phyloP scores from a whole-genome alignment of 345 rosid genomes.

The Pelargonium nanum region DNA sequence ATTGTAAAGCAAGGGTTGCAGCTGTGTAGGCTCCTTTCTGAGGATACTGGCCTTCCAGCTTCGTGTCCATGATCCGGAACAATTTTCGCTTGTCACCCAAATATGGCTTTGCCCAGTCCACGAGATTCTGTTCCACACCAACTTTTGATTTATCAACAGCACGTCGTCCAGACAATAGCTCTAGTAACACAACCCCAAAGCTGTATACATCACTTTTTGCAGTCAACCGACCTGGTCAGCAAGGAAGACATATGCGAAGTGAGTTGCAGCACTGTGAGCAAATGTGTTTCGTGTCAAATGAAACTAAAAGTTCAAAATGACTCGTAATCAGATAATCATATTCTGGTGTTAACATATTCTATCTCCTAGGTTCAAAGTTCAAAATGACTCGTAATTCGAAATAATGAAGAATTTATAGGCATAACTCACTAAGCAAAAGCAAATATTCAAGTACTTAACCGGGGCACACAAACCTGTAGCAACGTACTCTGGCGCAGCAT shows the following conservation, averaged over 20 bases:
- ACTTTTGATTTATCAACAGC: slow-evolving; percentile 81
- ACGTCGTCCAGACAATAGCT: slow-evolving; percentile 75
- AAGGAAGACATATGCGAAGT: slow-evolving; percentile 6
- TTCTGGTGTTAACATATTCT: no score
- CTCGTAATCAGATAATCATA: no score
- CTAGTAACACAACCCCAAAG: slow-evolving; percentile 90
- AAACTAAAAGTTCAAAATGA: no score
- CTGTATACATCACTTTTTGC: slow-evolving; percentile 94
- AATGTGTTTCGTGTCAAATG: no score
- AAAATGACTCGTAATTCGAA: not conserved
- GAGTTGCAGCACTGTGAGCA: not conserved
- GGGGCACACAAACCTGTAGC: slow-evolving; percentile 62
- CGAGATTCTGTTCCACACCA: slow-evolving; percentile 77
- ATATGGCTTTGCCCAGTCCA: slow-evolving; percentile 93
- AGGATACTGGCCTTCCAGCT: slow-evolving; percentile 87
- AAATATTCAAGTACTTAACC: not conserved
- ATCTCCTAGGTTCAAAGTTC: no score
- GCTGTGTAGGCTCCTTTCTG: slow-evolving; percentile 76
- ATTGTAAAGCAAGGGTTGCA: slow-evolving; percentile 65
- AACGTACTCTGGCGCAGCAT: slow-evolving; percentile 95
- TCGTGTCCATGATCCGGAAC: slow-evolving; percentile 91
- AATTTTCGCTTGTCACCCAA: slow-evolving; percentile 76
- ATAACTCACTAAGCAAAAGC: slow-evolving; percentile 4
- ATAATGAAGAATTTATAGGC: not conserved
- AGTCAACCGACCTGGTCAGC: slow-evolving; percentile 70